Conservation (phyloP, 257 asterid species). For the Primulina huaijiensis region DNA sequence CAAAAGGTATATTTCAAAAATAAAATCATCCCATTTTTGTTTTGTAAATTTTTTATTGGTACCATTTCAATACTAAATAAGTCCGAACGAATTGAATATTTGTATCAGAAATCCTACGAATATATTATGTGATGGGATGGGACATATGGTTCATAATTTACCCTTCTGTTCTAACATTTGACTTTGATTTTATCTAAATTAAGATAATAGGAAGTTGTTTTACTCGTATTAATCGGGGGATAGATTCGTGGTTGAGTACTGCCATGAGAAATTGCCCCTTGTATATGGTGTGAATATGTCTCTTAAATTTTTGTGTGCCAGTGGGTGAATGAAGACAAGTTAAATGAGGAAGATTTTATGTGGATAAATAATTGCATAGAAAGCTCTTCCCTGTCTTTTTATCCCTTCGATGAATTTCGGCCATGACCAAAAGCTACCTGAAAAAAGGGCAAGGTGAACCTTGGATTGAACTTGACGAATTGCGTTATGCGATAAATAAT, state of each 20-base stretch:
- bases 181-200: slow-evolving; percentile 7
- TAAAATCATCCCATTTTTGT: no score
- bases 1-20: no score
- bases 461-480: neutral
- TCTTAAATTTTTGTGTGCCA: neutral
- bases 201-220: neutral
- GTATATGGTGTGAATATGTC: neutral
- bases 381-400: neutral
- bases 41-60: no score
- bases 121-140: neutral
- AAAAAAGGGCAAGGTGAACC: neutral
- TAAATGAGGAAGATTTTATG: no score
- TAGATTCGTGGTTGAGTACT: slow-evolving; percentile 10
- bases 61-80: no score
- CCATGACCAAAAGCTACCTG: neutral
- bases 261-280: neutral
- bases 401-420: no score
- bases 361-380: neutral
- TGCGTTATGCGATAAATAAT: no score
- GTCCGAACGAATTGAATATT: no score
- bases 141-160: slow-evolving; percentile 11
- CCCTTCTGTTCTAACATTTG: slow-evolving; percentile 6
- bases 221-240: slow-evolving; percentile 11
- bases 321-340: no score
- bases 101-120: neutral